Evolutionary conservation across 306 rosid species (phyloP).

Genomic region (Vicia villosa): DNA sequence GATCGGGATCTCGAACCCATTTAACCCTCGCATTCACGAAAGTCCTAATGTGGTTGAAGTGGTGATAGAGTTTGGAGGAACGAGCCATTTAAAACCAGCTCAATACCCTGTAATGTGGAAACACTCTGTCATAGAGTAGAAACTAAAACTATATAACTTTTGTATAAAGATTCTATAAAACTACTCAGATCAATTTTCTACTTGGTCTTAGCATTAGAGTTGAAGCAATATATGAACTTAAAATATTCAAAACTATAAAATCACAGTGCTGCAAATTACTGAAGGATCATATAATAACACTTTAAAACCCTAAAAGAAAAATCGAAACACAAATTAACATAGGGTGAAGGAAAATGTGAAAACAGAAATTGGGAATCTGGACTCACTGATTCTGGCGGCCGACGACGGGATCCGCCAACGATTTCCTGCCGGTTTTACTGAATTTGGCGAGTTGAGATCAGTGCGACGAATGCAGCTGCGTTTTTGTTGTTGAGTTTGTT

Average conservation of each 20-base stretch:
- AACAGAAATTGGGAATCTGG: neutral
- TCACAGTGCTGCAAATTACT: neutral
- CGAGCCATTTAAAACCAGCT: conserved; percentile 50
- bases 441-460: too few species aligned
- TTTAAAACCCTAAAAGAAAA: neutral
- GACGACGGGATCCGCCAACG: too few species aligned
- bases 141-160: conserved; percentile 14
- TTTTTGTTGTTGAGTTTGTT: too few species aligned
- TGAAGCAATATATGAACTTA: neutral
- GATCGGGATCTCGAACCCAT: conserved; percentile 83
- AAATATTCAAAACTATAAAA: too few species aligned
- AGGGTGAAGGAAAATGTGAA: too few species aligned
- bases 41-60: conserved; percentile 47
- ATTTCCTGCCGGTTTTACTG: too few species aligned
- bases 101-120: conserved; percentile 48
- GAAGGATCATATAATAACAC: neutral
- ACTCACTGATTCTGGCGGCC: neutral
- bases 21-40: conserved; percentile 73
- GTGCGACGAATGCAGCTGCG: too few species aligned
- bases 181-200: neutral
- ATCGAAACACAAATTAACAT: neutral
- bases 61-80: conserved; percentile 47
- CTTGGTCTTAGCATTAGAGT: neutral
- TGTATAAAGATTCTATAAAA: neutral
- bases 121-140: conserved; percentile 34